Evolutionary conservation across 2,329 filamentous ascomycete species (phyloP).

Genomic region (Trichophyton simii): DNA sequence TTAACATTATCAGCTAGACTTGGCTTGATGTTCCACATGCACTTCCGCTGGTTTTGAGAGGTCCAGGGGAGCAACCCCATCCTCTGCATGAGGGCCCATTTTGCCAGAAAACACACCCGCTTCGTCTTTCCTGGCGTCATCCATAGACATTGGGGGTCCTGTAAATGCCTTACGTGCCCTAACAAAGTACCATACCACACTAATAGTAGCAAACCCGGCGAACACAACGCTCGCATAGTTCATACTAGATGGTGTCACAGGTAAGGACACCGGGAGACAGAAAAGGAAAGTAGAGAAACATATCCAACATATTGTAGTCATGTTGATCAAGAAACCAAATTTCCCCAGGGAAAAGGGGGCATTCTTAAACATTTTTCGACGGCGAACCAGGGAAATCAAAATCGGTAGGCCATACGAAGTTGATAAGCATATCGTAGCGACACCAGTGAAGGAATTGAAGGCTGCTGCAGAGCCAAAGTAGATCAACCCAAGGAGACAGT

Average conservation of each 20-base stretch:
- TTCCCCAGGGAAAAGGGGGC: slow-evolving; percentile 57
- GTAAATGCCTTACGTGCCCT: slow-evolving; percentile 53
- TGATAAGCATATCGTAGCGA: slow-evolving; percentile 65
- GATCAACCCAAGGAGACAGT: slow-evolving; percentile 61
- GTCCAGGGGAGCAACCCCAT: slow-evolving; percentile 9
- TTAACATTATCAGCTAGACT: background rate
- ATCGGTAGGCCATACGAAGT: slow-evolving; percentile 67
- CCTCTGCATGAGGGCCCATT: slow-evolving; percentile 23
- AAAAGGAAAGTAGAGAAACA: slow-evolving; percentile 57
- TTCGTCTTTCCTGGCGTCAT: slow-evolving; percentile 18
- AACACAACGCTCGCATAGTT: slow-evolving; percentile 58
- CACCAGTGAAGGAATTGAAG: slow-evolving; percentile 68
- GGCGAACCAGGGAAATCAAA: slow-evolving; percentile 54
- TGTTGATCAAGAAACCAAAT: slow-evolving; percentile 57
- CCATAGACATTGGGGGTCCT: slow-evolving; percentile 37
- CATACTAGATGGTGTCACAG: slow-evolving; percentile 46
- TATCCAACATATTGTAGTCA: slow-evolving; percentile 59
- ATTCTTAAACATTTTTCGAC: slow-evolving; percentile 51
- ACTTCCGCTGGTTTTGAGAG: background rate
- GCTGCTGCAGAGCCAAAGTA: slow-evolving; percentile 67
- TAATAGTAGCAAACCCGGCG: slow-evolving; percentile 48
- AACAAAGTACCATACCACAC: slow-evolving; percentile 50
- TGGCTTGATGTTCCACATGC: background rate
- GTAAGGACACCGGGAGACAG: slow-evolving; percentile 57
- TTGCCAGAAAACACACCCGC: slow-evolving; percentile 22